A percentile compares a stretch with the other conserved stretches of the same genome.
These are phyloP conservation scores for Petasospora rhodanensis DNA, from an alignment of 1,139 yeast species.

Conservation along the genomic window DNA sequence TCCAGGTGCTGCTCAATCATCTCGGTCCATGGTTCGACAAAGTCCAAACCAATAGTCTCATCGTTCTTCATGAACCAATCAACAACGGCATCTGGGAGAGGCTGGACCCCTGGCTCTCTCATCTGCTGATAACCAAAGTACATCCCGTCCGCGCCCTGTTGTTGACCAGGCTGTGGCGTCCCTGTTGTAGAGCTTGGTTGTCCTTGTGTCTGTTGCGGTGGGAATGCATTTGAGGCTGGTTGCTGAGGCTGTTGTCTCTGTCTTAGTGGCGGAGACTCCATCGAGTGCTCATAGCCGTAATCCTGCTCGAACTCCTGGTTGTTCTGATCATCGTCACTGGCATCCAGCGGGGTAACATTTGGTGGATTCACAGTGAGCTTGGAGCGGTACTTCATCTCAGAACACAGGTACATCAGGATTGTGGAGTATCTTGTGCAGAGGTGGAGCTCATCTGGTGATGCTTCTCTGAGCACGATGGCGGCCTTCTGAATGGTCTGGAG, in stretches of 20 bases:
- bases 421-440: constrained; percentile 78
- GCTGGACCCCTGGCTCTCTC: constrained; percentile 15
- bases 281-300: too few relatives aligned
- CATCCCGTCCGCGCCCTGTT: constrained; percentile 6
- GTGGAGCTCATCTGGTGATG: constrained; percentile 88
- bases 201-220: background rate
- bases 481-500: constrained; percentile 64
- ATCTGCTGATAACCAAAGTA: constrained; percentile 19
- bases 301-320: constrained; percentile 13
- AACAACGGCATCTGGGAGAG: constrained; percentile 51
- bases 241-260: constrained; percentile 2
- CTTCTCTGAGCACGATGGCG: constrained; percentile 70
- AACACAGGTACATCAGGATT: constrained; percentile 70
- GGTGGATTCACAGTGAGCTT: constrained; percentile 24
- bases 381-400: constrained; percentile 54
- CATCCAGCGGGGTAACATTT: constrained; percentile 19
- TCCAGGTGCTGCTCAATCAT: constrained; percentile 59
- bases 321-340: constrained; percentile 17
- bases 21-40: constrained; percentile 87
- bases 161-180: constrained; percentile 6
- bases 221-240: too few relatives aligned
- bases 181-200: too few relatives aligned
- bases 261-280: too few relatives aligned
- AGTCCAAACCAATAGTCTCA: constrained; percentile 67
- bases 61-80: constrained; percentile 70